phyloP scores from a whole-genome alignment of 768 basidiomycete genomes.

The Saitozyma sp. region DNA sequence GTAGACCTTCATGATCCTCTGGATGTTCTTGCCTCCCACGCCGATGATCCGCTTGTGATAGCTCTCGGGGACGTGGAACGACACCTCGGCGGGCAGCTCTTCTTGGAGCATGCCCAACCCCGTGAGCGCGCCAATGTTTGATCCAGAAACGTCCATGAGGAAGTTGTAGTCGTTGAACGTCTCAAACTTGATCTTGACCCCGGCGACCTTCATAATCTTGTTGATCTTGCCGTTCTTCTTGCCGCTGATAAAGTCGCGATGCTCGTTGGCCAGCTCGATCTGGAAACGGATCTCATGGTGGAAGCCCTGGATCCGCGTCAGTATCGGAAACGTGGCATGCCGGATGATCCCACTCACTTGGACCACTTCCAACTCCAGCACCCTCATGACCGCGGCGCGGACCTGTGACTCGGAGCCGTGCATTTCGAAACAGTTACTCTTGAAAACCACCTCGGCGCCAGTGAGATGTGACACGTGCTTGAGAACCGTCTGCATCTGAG shows the following conservation, averaged over 20 bases:
- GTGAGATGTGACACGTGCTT: conserved; percentile 83
- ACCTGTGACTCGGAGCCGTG: conserved; percentile 92
- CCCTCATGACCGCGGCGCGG: conserved; percentile 75
- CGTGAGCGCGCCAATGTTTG: conserved; percentile 78
- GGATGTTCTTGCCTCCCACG: conserved; percentile 95
- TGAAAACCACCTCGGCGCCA: conserved; percentile 93
- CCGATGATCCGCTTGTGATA: conserved; percentile 99
- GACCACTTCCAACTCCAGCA: conserved; percentile 86
- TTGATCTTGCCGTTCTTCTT: conserved; percentile 99
- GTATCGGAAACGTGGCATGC: background rate
- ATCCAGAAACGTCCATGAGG: conserved; percentile 85
- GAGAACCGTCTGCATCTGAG: conserved; percentile 78
- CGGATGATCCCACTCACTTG: conserved; percentile 61
- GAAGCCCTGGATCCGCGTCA: conserved; percentile 63
- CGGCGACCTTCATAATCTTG: conserved; percentile 97
- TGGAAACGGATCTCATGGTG: conserved; percentile 98
- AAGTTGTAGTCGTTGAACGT: conserved; percentile 90
- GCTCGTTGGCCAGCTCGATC: conserved; percentile 95
- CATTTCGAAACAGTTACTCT: conserved; percentile 96
- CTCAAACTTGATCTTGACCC: conserved; percentile 98
- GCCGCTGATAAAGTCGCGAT: conserved; percentile 96
- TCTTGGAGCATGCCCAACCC: conserved; percentile 89
- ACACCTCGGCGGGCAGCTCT: conserved; percentile 96
- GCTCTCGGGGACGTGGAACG: conserved; percentile 95
- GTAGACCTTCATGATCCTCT: conserved; percentile 99